Conservation (phyloP, 148 eudicot genomes). For the Camellia sinensis region DNA sequence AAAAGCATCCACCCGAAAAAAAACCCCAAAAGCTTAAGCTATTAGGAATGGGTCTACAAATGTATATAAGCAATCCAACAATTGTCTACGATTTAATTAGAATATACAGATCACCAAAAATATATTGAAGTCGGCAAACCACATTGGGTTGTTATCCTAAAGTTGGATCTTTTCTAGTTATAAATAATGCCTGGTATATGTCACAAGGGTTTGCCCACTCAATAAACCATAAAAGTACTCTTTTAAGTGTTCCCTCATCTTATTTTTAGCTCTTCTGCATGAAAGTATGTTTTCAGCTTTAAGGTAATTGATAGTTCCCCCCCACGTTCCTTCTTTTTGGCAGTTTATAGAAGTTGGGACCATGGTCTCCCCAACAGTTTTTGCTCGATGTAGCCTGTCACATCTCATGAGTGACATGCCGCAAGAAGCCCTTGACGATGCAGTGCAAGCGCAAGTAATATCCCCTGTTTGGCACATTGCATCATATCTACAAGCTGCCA, state of each 20-base stretch:
- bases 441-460: slow-evolving; percentile 73
- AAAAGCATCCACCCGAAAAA: too few species aligned
- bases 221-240: background rate
- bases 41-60: too few species aligned
- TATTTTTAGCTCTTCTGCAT: background rate
- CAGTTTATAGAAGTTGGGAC: slow-evolving; percentile 94
- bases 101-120: background rate
- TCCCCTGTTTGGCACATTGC: slow-evolving; percentile 86
- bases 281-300: background rate
- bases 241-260: background rate
- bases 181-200: background rate
- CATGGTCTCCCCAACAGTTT: slow-evolving; percentile 83
- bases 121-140: background rate
- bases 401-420: slow-evolving; percentile 82
- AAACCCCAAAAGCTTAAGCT: too few species aligned
- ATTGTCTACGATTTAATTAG: background rate
- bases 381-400: slow-evolving; percentile 89
- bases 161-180: background rate
- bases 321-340: slow-evolving; percentile 2
- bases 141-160: slow-evolving; percentile 2
- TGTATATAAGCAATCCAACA: too few species aligned
- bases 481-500: slow-evolving; percentile 82
- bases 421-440: slow-evolving; percentile 78
- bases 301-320: slow-evolving; percentile 11
- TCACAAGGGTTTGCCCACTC: background rate